phyloP scores from a whole-genome alignment of 2,329 filamentous ascomycete species.

The Stemphylium beticola region DNA sequence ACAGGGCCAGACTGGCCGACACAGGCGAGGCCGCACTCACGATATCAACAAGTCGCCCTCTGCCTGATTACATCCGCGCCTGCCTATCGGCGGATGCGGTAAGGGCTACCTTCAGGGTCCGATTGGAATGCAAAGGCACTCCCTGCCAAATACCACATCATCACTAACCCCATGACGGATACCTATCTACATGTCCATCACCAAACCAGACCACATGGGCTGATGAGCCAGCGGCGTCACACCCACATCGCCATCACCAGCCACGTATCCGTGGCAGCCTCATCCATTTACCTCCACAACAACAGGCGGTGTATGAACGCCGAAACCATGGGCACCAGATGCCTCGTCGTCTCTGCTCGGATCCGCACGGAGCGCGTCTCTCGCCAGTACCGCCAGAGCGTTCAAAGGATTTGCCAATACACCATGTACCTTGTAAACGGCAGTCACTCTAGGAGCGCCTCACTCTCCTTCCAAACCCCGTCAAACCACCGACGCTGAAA shows the following conservation, averaged over 20 bases:
- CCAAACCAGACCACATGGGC: background rate
- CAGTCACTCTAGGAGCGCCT: background rate
- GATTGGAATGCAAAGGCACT: too few relatives aligned
- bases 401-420: background rate
- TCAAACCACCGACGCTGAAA: background rate
- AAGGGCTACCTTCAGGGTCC: too few relatives aligned
- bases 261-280: background rate
- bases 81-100: background rate
- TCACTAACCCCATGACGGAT: background rate
- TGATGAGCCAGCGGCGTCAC: background rate
- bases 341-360: background rate
- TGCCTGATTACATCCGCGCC: background rate
- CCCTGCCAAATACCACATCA: too few relatives aligned
- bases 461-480: background rate
- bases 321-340: background rate
- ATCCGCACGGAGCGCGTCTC: background rate
- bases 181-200: background rate
- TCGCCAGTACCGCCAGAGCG: background rate
- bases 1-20: constrained; percentile 3
- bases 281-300: background rate
- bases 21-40: background rate
- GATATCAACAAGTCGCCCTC: background rate
- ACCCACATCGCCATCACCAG: background rate
- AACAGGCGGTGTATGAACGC: background rate
- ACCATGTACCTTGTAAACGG: background rate